Percentiles rank a stretch among this genome's conserved stretches.
Conservation (phyloP, 441 rosid species). For the Hura crepitans region DNA sequence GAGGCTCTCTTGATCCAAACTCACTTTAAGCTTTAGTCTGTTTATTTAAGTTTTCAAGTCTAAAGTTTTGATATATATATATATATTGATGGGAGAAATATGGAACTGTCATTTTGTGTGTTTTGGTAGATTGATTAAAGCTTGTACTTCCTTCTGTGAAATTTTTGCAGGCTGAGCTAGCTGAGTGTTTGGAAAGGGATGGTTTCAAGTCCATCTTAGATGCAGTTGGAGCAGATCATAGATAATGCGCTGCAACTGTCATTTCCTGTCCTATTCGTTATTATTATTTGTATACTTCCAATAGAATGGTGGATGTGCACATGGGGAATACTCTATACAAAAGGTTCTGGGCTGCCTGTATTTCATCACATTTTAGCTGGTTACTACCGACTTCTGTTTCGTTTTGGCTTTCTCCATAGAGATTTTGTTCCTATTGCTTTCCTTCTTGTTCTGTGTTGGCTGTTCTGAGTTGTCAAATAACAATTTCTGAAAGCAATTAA, state of each 20-base stretch:
- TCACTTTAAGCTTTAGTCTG: background rate
- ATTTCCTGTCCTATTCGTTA: background rate
- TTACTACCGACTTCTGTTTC: background rate
- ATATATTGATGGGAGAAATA: background rate
- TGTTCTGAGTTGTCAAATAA: background rate
- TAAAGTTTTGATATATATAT: background rate
- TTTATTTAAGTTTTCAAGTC: background rate
- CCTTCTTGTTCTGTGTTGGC: background rate
- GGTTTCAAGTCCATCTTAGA: slow-evolving; percentile 79
- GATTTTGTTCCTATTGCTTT: background rate
- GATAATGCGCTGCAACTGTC: slow-evolving; percentile 26
- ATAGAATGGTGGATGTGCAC: background rate
- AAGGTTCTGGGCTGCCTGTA: background rate
- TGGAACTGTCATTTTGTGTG: background rate
- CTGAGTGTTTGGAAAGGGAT: slow-evolving; percentile 78
- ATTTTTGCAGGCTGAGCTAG: slow-evolving; percentile 61
- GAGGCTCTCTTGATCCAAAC: background rate
- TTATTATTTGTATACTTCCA: background rate
- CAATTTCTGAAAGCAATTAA: background rate
- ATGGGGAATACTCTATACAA: background rate
- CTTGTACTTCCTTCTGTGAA: background rate
- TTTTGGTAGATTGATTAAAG: background rate
- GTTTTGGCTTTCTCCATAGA: background rate
- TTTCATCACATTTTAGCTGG: background rate
- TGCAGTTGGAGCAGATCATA: slow-evolving; percentile 88